Base-by-base conservation (phyloP, 2,329 filamentous ascomycete species). In the Phaeomoniella chlamydospora region DNA sequence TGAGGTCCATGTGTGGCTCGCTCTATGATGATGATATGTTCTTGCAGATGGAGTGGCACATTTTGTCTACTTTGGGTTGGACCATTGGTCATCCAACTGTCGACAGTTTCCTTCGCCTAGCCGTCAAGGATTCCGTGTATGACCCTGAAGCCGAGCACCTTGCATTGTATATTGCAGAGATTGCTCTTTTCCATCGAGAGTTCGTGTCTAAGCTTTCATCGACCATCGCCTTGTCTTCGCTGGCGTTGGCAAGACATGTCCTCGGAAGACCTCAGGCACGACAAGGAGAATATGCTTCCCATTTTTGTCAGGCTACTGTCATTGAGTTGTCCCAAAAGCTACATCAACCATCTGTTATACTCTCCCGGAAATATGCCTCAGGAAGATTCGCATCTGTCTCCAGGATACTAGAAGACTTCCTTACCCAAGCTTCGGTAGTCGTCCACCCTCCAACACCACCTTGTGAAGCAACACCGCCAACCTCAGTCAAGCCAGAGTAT, bases 11-110 rank as follows among this genome's bases (percentile, higher is more conserved):
- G 90, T 98, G 90, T 72, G 96, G 90, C 63, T 87, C 83, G 26
- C 72, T 96, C 29, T 98, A 98, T 62, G 90, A 98, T 51, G 86
- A 94, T 34, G 88, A 94, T 64, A 98, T 98, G 90, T 98, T 98
- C 64, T 88, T 87, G 9, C 90, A 98, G 61, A 98, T 98, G 90
- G 90, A 98, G 65, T 96, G 92, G 87, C 90, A 98, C 58, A 88
- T 98, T 26, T 72, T 98, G 49, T 92, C 94, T 63, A 98, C 90
- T 2, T 73, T 98, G 40, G 85, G 92, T 56, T 98, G 90, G 90
- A 77, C 80, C 46, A 82, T 98, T 47, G 90, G 90, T 37, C 88
- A 96, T 62, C 87, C 90, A 1, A 96, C 90, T 17, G 83, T 94
- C 45, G 88, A 96, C 59, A 83, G 80, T 56, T 98, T 94, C 62